A percentile compares a stretch with the other conserved stretches of the same genome.
Conservation (phyloP, 1,284 basidiomycete genomes). For the Moniliella sp. region DNA sequence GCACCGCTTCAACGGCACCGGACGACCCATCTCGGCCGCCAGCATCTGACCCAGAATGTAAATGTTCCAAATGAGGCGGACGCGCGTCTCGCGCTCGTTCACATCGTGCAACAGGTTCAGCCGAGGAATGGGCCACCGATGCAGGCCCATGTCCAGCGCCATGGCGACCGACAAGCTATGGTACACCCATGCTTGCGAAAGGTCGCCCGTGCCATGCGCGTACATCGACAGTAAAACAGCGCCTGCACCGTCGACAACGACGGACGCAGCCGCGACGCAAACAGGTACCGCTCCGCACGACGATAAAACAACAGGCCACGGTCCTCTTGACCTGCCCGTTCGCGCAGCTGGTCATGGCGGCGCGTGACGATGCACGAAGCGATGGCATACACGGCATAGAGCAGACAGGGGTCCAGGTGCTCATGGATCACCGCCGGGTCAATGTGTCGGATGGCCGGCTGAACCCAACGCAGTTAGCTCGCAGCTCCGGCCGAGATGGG, state of each 20-base stretch:
- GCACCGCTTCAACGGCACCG: slow-evolving; percentile 33
- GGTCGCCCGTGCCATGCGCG: slow-evolving; percentile 36
- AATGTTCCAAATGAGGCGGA: slow-evolving; percentile 36
- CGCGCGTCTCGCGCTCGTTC: slow-evolving; percentile 29
- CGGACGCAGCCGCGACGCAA: slow-evolving; percentile 12
- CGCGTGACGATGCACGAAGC: too few relatives aligned
- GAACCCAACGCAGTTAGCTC: too few relatives aligned
- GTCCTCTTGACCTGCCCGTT: slow-evolving; percentile 16
- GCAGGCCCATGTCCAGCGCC: slow-evolving; percentile 36
- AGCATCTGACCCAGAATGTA: slow-evolving; percentile 37
- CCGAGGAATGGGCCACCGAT: slow-evolving; percentile 22
- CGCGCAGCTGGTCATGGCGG: slow-evolving; percentile 16
- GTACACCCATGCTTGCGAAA: slow-evolving; percentile 34
- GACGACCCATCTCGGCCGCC: slow-evolving; percentile 36
- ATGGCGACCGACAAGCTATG: slow-evolving; percentile 35
- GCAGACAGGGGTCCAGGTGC: too few relatives aligned
- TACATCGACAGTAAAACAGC: slow-evolving; percentile 35
- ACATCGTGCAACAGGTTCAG: slow-evolving; percentile 13
- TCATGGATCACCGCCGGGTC: too few relatives aligned
- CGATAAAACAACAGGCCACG: background rate
- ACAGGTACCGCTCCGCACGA: slow-evolving; percentile 11
- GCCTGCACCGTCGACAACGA: slow-evolving; percentile 28
- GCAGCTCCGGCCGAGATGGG: too few relatives aligned
- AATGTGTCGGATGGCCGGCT: too few relatives aligned
- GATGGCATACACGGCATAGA: too few relatives aligned